phyloP scores from a whole-genome alignment of 2,329 filamentous ascomycete species.

The Rhynchosporium agropyri region DNA sequence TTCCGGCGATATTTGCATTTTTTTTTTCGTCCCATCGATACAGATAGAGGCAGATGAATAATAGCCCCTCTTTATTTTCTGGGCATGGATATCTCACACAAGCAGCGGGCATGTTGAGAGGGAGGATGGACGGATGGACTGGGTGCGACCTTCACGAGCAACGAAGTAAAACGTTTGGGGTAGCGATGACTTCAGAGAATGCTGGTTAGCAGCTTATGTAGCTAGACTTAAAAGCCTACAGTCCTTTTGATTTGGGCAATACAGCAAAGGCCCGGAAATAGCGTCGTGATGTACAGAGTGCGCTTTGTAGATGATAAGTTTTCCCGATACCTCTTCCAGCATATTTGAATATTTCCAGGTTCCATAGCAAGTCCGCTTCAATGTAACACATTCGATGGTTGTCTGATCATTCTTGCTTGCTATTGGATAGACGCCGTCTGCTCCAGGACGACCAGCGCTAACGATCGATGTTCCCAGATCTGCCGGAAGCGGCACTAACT shows the following conservation, averaged over 20 bases:
- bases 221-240: conserved; percentile 41
- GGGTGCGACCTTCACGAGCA: conserved; percentile 34
- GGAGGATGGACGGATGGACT: conserved; percentile 15
- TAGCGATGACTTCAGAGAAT: conserved; percentile 33
- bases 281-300: not conserved
- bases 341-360: no score
- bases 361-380: no score
- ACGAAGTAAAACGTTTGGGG: conserved; percentile 36
- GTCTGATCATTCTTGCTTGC: no score
- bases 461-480: not conserved
- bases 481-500: not conserved
- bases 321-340: not conserved
- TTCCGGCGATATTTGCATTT: conserved; percentile 42
- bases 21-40: conserved; percentile 31
- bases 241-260: conserved; percentile 28
- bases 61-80: conserved; percentile 35
- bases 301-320: no score
- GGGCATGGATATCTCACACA: conserved; percentile 35
- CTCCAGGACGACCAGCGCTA: no score
- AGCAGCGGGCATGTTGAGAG: conserved; percentile 32
- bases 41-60: conserved; percentile 39
- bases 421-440: no score
- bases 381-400: no score
- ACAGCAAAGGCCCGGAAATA: not conserved
- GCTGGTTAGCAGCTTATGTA: conserved; percentile 39